A percentile compares a stretch with the other conserved stretches of the same genome.
phyloP scores from a whole-genome alignment of 164 flowering plant species.

The Macadamia tetraphylla region DNA sequence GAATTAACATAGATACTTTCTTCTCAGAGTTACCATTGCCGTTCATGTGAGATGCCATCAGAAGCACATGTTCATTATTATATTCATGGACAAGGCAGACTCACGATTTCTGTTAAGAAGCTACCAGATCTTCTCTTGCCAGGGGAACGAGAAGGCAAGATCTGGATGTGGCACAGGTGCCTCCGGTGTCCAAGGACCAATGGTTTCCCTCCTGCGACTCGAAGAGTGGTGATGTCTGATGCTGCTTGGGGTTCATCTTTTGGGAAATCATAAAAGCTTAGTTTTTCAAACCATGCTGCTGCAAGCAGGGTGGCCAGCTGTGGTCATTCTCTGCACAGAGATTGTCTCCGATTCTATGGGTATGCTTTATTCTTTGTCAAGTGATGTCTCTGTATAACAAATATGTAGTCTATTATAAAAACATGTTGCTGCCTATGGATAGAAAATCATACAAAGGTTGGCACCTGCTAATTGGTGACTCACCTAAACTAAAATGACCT shows the following conservation, averaged over 20 bases:
- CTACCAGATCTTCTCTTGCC: constrained; percentile 59
- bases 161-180: constrained; percentile 99
- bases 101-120: constrained; percentile 90
- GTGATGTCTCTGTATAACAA: not conserved
- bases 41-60: constrained; percentile 86
- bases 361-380: constrained; percentile 19
- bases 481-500: too few relatives aligned
- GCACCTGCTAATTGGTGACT: too few relatives aligned
- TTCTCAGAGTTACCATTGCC: constrained; percentile 62
- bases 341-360: constrained; percentile 99
- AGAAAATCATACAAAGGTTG: too few relatives aligned
- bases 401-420: not conserved
- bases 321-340: constrained; percentile 97
- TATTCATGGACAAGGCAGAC: constrained; percentile 92
- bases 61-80: constrained; percentile 99
- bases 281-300: constrained; percentile 98
- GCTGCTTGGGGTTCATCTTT: constrained; percentile 99
- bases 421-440: too few relatives aligned
- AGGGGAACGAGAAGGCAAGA: constrained; percentile 89
- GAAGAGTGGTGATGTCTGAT: constrained; percentile 93
- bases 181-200: constrained; percentile 67
- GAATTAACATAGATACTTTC: not conserved
- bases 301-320: constrained; percentile 98
- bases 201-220: constrained; percentile 93
- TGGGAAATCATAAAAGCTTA: constrained; percentile 97